phyloP scores from a whole-genome alignment of 306 rosid genomes.

The Begonia fuchsioides region DNA sequence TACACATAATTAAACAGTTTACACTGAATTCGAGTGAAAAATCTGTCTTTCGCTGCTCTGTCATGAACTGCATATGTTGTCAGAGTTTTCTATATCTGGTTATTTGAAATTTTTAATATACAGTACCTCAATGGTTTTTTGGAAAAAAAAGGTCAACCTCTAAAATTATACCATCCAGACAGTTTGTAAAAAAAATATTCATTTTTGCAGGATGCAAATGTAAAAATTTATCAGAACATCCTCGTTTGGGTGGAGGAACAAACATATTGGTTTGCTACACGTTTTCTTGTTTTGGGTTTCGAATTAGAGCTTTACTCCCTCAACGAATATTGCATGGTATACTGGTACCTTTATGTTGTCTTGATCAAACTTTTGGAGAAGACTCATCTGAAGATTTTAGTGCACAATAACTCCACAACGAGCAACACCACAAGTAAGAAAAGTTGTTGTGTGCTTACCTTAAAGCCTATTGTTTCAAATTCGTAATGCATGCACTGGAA shows the following conservation, averaged over 20 bases:
- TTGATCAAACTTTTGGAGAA: constrained; percentile 71
- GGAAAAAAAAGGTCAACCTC: background rate
- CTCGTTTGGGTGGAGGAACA: constrained; percentile 90
- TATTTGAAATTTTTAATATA: constrained; percentile 1
- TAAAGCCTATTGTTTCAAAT: too few species aligned
- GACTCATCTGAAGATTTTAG: constrained; percentile 43
- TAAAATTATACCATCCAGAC: background rate
- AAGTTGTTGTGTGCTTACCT: background rate
- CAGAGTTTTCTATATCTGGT: background rate
- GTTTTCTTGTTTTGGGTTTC: constrained; percentile 82
- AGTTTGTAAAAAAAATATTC: constrained; percentile 10
- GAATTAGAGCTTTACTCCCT: constrained; percentile 78
- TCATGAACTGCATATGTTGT: too few species aligned
- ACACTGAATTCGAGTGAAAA: too few species aligned
- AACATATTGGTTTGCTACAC: constrained; percentile 90
- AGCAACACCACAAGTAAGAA: constrained; percentile 48
- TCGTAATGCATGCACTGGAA: too few species aligned
- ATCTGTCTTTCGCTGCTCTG: too few species aligned
- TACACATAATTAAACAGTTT: too few species aligned
- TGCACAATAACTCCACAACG: background rate
- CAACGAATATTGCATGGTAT: constrained; percentile 95
- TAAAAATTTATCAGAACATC: constrained; percentile 72
- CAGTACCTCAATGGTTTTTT: constrained; percentile 1
- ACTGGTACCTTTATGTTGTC: constrained; percentile 76
- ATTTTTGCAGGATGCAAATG: constrained; percentile 45